Evolutionary conservation across 306 rosid genomes (phyloP).

Genomic region (Luffa acutangula): DNA sequence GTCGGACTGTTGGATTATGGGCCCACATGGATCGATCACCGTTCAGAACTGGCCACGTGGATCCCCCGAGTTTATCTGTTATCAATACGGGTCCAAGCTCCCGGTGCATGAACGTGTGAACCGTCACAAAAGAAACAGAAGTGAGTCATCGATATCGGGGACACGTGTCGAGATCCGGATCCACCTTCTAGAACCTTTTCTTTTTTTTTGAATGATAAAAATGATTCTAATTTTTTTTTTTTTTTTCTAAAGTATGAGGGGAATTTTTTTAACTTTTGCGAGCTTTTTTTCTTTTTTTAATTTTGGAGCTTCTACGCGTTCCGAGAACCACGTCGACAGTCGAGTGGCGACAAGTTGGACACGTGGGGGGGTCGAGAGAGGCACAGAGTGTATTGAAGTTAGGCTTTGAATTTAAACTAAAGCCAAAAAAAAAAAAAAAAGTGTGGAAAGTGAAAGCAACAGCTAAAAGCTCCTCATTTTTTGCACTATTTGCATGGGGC

Average conservation of each 20-base stretch:
- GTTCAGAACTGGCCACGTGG: background rate
- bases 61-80: background rate
- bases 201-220: background rate
- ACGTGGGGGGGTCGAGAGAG: conserved; percentile 1
- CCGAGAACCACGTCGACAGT: conserved; percentile 1
- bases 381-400: conserved; percentile 3
- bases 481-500: background rate
- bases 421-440: background rate
- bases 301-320: background rate
- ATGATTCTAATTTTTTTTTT: background rate
- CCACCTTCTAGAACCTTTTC: background rate
- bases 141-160: conserved; percentile 6
- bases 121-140: background rate
- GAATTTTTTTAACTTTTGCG: background rate
- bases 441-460: background rate
- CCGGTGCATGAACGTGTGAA: conserved; percentile 12
- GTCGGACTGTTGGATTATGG: background rate
- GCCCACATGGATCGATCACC: background rate
- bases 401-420: conserved; percentile 6
- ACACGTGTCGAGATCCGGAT: background rate
- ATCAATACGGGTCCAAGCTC: background rate
- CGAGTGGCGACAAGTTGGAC: background rate
- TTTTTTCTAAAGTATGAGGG: background rate
- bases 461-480: background rate
- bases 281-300: background rate